A percentile compares a stretch with the other conserved stretches of the same genome.
Evolutionary conservation across 306 rosid genomes (phyloP).

Genomic region (Arachis hypogaea): DNA sequence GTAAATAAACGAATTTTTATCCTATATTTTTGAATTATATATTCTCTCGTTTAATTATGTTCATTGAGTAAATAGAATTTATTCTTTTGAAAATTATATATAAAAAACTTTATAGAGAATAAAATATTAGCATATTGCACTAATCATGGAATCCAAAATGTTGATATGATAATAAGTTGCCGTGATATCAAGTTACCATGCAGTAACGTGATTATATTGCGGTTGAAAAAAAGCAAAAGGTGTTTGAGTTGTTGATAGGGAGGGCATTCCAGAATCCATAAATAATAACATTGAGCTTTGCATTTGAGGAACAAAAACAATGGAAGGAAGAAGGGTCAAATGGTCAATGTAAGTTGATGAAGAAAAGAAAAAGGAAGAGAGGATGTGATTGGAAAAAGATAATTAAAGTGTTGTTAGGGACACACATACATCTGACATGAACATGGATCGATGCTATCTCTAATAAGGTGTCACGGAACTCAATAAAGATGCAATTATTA

Average conservation of each 20-base stretch:
- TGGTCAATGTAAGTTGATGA: background rate
- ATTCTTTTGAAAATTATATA: too few relatives aligned
- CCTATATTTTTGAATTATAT: too few relatives aligned
- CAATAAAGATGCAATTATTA: slow-evolving; percentile 73
- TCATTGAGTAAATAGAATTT: too few relatives aligned
- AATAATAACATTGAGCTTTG: background rate
- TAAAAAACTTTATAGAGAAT: too few relatives aligned
- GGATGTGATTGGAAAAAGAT: slow-evolving; percentile 12
- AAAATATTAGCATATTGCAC: too few relatives aligned
- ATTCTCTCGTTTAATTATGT: too few relatives aligned
- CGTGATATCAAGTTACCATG: slow-evolving; percentile 16
- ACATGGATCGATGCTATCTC: slow-evolving; percentile 38
- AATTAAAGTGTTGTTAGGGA: slow-evolving; percentile 37
- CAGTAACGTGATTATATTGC: background rate
- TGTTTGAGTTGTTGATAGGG: background rate
- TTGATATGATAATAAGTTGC: background rate
- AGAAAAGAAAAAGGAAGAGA: background rate
- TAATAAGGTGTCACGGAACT: slow-evolving; percentile 56
- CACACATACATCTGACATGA: slow-evolving; percentile 32
- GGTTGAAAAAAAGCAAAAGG: slow-evolving; percentile 37
- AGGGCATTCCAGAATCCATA: background rate
- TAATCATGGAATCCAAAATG: background rate
- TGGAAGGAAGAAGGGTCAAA: slow-evolving; percentile 26
- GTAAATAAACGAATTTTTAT: too few relatives aligned
- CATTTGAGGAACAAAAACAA: background rate